Evolutionary conservation across 805 yeast species (phyloP), one percentile per base, ranked within the genome.

Genomic region (Candida pseudofarinosa): DNA sequence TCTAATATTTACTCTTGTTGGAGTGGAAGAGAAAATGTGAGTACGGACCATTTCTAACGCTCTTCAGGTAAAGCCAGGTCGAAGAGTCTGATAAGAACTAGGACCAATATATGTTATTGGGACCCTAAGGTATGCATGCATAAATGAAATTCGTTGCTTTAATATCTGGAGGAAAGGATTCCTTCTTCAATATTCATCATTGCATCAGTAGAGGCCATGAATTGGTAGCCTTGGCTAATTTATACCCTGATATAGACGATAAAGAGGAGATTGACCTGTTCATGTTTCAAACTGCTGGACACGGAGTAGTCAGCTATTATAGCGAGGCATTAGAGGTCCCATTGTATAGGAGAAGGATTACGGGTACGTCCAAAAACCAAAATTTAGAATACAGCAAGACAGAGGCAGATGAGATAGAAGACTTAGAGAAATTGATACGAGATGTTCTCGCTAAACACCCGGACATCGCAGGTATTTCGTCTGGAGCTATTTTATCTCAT

Each of bases 231-330:
- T 63, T 91, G 37, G 98, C 89, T 0, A 93, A 93, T 55, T 62
- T 93, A 47, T 79, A 80, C 54, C 72, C 73, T 1, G 62, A 59
- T 28, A 54, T 71, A 51, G 7, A 41, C 17, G 55, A 56, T 37
- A 45, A 44, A n/a, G 65, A 64, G 51, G 99, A 93, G 60, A 66
- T 93, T 41, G 97, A 93, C 60, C 87, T 96, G 41, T 91, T 84
- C 58, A 93, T 93, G 99, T 93, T 87, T 62, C 99, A 93, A 63
- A 93, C 99, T 0, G 98, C 93, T 5, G 99, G 99, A 0, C 93
- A 86, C 60, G 87, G 85, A 48, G 78, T 85, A 3, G 71, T 93
- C 2, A 73, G 77, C 0, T 62, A 68, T 41, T 88, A 90, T 55
- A 67, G 76, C 2, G 73, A 81, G 46, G 86, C 96, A 54, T 66